Conservation (phyloP, 345 rosid species). For the Eucalyptus guilfoylei region DNA sequence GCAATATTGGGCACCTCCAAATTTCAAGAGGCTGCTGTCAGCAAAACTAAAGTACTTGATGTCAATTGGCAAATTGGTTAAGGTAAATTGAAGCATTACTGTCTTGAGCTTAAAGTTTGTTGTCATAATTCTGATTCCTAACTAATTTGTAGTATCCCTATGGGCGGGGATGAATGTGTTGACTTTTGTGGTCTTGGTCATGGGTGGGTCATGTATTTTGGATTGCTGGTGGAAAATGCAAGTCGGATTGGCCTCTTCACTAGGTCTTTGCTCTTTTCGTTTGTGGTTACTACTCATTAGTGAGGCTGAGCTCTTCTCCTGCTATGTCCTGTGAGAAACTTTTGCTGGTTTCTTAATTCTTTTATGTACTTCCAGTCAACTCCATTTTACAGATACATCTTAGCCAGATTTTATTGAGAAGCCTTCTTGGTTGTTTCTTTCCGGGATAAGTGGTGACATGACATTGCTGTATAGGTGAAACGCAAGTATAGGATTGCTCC, state of each 20-base stretch:
- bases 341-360: not conserved
- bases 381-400: not conserved
- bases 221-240: not conserved
- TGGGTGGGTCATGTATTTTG: not conserved
- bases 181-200: not conserved
- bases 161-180: not conserved
- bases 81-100: slow-evolving; percentile 38
- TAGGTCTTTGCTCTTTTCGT: not conserved
- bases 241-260: not conserved
- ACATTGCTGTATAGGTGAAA: slow-evolving; percentile 50
- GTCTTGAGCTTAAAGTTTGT: not conserved
- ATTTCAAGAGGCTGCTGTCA: slow-evolving; percentile 78
- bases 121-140: not conserved
- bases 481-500: slow-evolving; percentile 80
- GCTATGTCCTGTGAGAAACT: not conserved
- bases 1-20: slow-evolving; percentile 88
- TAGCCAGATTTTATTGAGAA: not conserved
- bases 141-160: not conserved
- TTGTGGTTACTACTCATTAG: not conserved
- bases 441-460: not conserved
- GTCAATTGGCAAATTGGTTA: slow-evolving; percentile 64
- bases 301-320: not conserved
- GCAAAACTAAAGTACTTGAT: slow-evolving; percentile 73
- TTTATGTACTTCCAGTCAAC: not conserved
- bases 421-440: not conserved